Evolutionary conservation across 371 early-diverging fungal genomes (phyloP), one percentile per base, ranked within the genome.

Genomic region (Mucor sp.): DNA sequence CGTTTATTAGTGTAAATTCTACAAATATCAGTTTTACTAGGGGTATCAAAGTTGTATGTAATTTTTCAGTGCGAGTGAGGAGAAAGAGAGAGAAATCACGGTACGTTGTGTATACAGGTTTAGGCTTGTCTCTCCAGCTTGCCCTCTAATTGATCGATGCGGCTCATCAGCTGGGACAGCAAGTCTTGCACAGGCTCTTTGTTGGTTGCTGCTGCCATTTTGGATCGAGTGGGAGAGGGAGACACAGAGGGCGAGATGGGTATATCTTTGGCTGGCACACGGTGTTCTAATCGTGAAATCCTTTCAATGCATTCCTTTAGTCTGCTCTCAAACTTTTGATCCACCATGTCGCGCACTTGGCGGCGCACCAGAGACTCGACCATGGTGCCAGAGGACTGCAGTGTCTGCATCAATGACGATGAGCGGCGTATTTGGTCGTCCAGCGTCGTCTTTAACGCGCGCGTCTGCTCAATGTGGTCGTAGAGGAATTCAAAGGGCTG

Each of bases 381-480:
- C 90, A 91, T 89, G 14, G 83, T 80, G 19, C 87, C 88, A 11
- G 87, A 84, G 7, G 89, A 79, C 69, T 90, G 91, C 19, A 94
- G 75, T 3, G 91, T 90, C 65, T 92, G 91, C 21, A 94, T 82
- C 55, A 94, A 73, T 14, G 88, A 80, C n/a, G 89, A 78, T 6
- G 91, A 89, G 37, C 85, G 85, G 15, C 92, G 85, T 53, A 94
- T 87, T 71, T 94, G 92, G 39, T 92, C 93, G 65, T 90, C 89
- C 67, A 94, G 76, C 0, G 89, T 87, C 3, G 76, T 48, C 41
- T 88, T 86, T 19, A 94, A 76, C 1, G 72, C 65, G 8, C 77
- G 76, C 7, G 82, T 83, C 27, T 84, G 83, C 62, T 87, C 87
- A 39, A 87, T 75, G 19, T 82, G 82, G 62, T 89, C 89, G 60